Base-by-base conservation (phyloP, 2,329 filamentous ascomycete species). In the Xenoacremonium recifei region DNA sequence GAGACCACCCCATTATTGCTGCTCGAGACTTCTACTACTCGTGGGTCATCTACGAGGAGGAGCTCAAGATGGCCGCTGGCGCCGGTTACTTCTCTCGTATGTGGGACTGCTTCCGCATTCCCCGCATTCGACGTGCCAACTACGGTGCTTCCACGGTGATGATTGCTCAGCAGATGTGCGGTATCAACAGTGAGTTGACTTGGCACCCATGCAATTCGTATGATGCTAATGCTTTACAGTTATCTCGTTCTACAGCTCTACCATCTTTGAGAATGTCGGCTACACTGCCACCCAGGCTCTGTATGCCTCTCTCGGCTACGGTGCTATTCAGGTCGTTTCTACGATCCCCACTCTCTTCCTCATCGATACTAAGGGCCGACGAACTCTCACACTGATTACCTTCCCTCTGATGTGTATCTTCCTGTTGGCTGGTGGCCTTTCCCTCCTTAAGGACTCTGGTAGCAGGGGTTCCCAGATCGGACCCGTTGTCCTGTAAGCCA, bases 111-210 rank as follows among this genome's bases (percentile, higher is more conserved):
- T 81, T 85, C 57, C 81, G 77, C 17, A 73, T 85, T 41, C 78
- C 82, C 2, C 73, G 82, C 43, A 69, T 83, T 13, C 73, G 80
- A 23, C 73, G 80, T 15, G 30, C n/a, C 29, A 44, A 40, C 29
- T 44, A 83, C 31, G 86, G 85, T 10, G 84, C 85, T 2, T 83
- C 80, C 53, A 79, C 79, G 3, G 85, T 89, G 50, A 90, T 90
- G 85, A 78, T 83, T 54, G 78, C 77, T 4, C 79, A 83, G 58
- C 78, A 83, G 63, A 79, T 82, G 72, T 81, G 77, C 53, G 71
- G 57, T 46, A 69, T 82, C 59, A 84, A 55, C 40, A 58, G 55
- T 54, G 40, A 42, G 49, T 47, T 29, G 0, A 15, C 16, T 16
- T 3, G 3, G 1, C 9, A 7, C 2, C 6, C 5, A 3, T 9